Evolutionary conservation across 1,284 basidiomycete species (phyloP), one percentile per base, ranked within the genome.

Genomic region (Marasmius fiardii): DNA sequence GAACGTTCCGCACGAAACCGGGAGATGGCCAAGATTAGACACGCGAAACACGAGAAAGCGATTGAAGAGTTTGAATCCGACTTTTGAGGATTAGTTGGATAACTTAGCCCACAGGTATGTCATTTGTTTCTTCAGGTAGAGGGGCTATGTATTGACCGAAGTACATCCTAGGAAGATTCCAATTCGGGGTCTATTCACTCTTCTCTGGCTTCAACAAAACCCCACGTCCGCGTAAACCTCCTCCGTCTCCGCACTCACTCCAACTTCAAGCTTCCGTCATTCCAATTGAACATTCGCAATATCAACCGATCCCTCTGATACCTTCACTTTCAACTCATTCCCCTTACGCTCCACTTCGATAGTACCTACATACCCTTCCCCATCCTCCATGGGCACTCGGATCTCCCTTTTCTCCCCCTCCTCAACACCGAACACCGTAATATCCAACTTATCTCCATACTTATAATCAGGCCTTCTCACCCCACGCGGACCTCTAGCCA

Each of bases 1-100:
- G 80, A 81, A 49, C 82, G 91, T 55, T 85, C 89, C 7, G 70
- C 79, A n/a, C 73, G 73, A 52, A 93, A 94, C 68, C 77, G 88
- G 48, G 82, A 87, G 63, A 69, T 72, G 1, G 82, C 90, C 6
- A 92, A 87, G 68, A 75, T 76, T 58, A 77, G 82, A 56, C 75
- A 76, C 53, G 70, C 69, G 53, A 85, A 80, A 68, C 74, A 76
- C 16, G 82, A 86, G 63, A 72, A 81, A 57, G 85, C 76, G 16
- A 79, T 82, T 73, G 79, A 79, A 67, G 84, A 86, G 47, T 78
- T 90, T 53, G 73, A 60, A 72, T 80, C 60, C 74, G 34, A 49
- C 18, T 34, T 20, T 44, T 43, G 20, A 34, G 3, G 18, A 8
- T n/a, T n/a, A n/a, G n/a, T n/a, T n/a, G n/a, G n/a, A n/a, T n/a